These are phyloP conservation scores for Rhizophagus prolifer DNA, from an alignment of 192 early-diverging fungal species.

Conservation along the genomic window DNA sequence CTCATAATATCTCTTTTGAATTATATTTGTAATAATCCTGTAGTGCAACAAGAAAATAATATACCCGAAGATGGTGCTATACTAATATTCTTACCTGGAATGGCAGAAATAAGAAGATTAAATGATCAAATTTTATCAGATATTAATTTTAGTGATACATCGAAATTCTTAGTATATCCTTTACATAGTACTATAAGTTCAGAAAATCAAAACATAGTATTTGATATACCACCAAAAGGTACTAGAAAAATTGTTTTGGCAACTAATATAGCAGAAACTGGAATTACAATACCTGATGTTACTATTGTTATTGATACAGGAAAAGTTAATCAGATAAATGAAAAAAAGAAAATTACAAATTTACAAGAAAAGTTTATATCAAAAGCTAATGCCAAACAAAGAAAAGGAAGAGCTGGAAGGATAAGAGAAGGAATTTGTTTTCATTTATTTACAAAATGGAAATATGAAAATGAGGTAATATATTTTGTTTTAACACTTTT, in stretches of 20 bases:
- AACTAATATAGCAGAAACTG: conserved; percentile 83
- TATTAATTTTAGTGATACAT: conserved; percentile 48
- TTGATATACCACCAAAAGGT: conserved; percentile 48
- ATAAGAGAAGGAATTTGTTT: conserved; percentile 74
- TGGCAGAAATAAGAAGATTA: conserved; percentile 68
- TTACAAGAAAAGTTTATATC: conserved; percentile 67
- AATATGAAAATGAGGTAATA: conserved; percentile 44
- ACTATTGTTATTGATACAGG: conserved; percentile 79
- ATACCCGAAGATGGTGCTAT: conserved; percentile 53
- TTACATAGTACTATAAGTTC: conserved; percentile 71
- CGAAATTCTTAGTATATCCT: conserved; percentile 43
- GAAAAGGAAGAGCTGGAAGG: conserved; percentile 84
- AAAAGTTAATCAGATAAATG: conserved; percentile 70
- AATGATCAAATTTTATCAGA: conserved; percentile 52
- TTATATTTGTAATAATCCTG: conserved; percentile 54
- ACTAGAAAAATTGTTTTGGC: conserved; percentile 71
- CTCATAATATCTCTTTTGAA: conserved; percentile 58
- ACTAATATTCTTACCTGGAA: conserved; percentile 74
- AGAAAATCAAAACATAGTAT: conserved; percentile 68
- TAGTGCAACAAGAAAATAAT: conserved; percentile 40
- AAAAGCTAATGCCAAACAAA: conserved; percentile 64
- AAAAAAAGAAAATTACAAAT: conserved; percentile 56
- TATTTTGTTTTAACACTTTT: neutral
- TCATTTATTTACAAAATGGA: conserved; percentile 61
- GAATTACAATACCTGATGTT: conserved; percentile 81